Evolutionary conservation across 1,139 yeast genomes (phyloP), one percentile per base, ranked within the genome.

Genomic region (Suhomyces panamericanus): DNA sequence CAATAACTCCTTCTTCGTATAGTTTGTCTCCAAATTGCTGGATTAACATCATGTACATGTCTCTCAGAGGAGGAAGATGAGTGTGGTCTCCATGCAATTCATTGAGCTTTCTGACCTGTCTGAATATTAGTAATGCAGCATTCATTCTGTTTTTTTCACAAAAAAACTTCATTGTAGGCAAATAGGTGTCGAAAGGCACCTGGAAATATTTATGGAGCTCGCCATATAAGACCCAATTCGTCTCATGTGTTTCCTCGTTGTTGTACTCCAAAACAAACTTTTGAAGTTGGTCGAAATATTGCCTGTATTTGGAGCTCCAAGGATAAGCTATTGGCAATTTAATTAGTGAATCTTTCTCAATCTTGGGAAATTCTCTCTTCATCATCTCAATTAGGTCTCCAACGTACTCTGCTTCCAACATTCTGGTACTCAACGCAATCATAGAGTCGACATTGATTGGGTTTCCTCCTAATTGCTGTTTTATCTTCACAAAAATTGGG

Each of bases 1-100:
- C 87, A 38, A 73, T 69, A 7, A 87, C 82, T 0, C 95, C 95
- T 27, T 82, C 85, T 48, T 78, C 83, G 53, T 84, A 87, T 29
- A 77, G 65, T 44, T 70, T 69, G 39, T 73, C 67, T 1, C 91
- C 88, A 66, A 85, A 86, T 44, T 78, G 77, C 44, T 76, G 70
- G 57, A 87, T 80, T 24, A 87, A 63, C 54, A 78, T 77, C 49
- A 73, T 60, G 56, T 87, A 87, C 64, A 86, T 80, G n/a, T 81
- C 81, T 39, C 75, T 73, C 53, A 87, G 89, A 0, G 95, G 88
- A 11, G 85, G 81, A 6, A 75, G 56, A 49, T 66, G 60, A 33
- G 57, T 53, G 37, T 63, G 66, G 33, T 56, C 59, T 1, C 83
- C 85, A 41, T 80, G 82, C 15, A 77, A 67, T 58, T 82, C 82